These are phyloP conservation scores for Arachis stenosperma DNA, from an alignment of 306 rosid genomes.

Conservation along the genomic window DNA sequence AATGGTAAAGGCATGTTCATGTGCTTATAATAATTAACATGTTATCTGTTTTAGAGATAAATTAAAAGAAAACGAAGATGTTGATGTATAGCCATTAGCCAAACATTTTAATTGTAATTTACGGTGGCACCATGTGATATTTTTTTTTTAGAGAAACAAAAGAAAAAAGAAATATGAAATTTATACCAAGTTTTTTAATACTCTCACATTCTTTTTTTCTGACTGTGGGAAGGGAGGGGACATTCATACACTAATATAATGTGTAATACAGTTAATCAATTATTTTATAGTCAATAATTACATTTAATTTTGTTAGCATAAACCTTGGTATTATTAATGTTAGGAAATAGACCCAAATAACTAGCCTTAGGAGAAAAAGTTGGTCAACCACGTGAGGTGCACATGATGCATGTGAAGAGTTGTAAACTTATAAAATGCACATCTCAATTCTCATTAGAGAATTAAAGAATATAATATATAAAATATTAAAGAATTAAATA, in stretches of 20 bases:
- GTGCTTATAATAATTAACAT: conserved; percentile 2
- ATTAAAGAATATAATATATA: no score
- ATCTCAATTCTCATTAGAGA: no score
- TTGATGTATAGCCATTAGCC: neutral
- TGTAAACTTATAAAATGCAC: neutral
- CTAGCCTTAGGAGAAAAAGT: conserved; percentile 11
- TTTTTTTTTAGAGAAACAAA: conserved; percentile 34
- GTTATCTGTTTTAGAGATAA: conserved; percentile 7
- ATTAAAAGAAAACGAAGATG: neutral
- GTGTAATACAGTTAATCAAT: neutral
- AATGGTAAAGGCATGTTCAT: conserved; percentile 5
- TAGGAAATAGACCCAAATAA: neutral
- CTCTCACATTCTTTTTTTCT: neutral
- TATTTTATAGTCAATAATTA: conserved; percentile 33
- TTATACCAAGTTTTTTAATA: conserved; percentile 9
- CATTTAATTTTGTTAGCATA: neutral
- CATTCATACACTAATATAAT: conserved; percentile 40
- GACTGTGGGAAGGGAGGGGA: conserved; percentile 32
- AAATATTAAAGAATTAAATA: no score
- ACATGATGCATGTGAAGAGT: conserved; percentile 31
- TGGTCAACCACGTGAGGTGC: conserved; percentile 38
- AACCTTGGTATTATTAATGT: neutral
- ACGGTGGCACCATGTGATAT: conserved; percentile 39
- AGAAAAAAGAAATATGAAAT: conserved; percentile 23
- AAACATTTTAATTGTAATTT: conserved; percentile 39